Conservation (phyloP, 345 rosid genomes). For the Acer saccharum region DNA sequence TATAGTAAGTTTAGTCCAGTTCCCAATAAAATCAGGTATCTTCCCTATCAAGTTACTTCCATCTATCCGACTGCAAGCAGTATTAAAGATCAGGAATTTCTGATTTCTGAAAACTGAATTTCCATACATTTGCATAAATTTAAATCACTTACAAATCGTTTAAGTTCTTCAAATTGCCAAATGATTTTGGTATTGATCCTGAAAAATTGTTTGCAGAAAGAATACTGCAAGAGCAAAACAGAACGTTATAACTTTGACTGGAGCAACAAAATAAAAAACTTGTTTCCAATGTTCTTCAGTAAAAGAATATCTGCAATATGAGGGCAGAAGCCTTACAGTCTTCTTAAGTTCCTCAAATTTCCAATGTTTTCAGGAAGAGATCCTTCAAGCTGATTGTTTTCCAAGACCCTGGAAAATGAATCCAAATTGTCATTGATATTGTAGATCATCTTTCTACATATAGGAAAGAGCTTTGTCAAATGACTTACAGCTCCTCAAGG, state of each 20-base stretch:
- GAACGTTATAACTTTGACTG: background rate
- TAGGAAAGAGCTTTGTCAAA: background rate
- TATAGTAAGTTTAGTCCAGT: conserved; percentile 61
- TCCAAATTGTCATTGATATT: conserved; percentile 10
- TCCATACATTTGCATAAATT: background rate
- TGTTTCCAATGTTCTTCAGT: background rate
- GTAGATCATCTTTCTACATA: background rate
- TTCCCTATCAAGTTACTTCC: conserved; percentile 71
- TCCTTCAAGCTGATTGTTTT: conserved; percentile 64
- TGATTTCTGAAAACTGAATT: background rate
- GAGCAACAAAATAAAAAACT: background rate
- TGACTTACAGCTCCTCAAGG: conserved; percentile 61
- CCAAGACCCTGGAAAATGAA: conserved; percentile 54
- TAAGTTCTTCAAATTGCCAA: conserved; percentile 60
- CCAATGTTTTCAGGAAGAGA: conserved; percentile 65
- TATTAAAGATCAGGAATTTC: background rate
- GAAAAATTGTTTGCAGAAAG: conserved; percentile 78
- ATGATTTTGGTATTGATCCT: conserved; percentile 73
- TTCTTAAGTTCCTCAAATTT: conserved; percentile 46
- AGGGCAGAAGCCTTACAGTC: conserved; percentile 47
- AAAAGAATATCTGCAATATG: background rate
- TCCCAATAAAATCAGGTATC: conserved; percentile 80
- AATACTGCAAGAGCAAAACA: conserved; percentile 36
- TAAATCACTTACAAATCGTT: conserved; percentile 65
- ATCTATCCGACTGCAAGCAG: conserved; percentile 66